phyloP scores from a whole-genome alignment of 192 early-diverging fungal species.

The Spinellus fusiger region DNA sequence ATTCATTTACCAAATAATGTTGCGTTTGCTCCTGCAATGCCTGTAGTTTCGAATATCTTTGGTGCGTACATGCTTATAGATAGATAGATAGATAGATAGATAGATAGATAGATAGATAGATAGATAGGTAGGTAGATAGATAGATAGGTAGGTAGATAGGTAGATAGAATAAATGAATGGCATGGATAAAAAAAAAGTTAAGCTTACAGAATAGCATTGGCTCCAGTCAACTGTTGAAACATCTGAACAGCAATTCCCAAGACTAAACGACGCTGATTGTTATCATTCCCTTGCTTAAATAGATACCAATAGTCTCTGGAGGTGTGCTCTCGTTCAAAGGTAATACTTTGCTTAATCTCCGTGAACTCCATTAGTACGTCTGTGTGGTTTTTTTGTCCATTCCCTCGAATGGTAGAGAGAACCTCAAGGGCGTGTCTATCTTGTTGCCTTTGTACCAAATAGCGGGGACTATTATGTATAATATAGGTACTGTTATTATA shows the following conservation, averaged over 20 bases:
- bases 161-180: slow-evolving; percentile 31
- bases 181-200: too few species aligned
- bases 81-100: neutral
- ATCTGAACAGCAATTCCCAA: slow-evolving; percentile 54
- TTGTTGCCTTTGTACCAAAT: slow-evolving; percentile 52
- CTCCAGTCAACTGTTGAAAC: slow-evolving; percentile 72
- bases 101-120: neutral
- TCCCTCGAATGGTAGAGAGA: slow-evolving; percentile 51
- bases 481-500: too few species aligned
- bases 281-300: slow-evolving; percentile 28
- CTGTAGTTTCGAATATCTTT: slow-evolving; percentile 46
- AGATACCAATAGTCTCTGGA: slow-evolving; percentile 34
- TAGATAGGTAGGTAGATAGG: neutral
- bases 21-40: slow-evolving; percentile 35
- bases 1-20: slow-evolving; percentile 46
- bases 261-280: slow-evolving; percentile 48
- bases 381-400: slow-evolving; percentile 32
- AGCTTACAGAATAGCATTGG: slow-evolving; percentile 67
- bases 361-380: slow-evolving; percentile 50
- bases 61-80: slow-evolving; percentile 40
- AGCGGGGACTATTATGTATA: slow-evolving; percentile 75
- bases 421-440: slow-evolving; percentile 49
- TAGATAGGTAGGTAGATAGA: neutral
- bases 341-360: slow-evolving; percentile 52
- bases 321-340: slow-evolving; percentile 42